Evolutionary conservation across 2,329 filamentous ascomycete genomes (phyloP), one percentile per base, ranked within the genome.

Genomic region (Chalara sp.): DNA sequence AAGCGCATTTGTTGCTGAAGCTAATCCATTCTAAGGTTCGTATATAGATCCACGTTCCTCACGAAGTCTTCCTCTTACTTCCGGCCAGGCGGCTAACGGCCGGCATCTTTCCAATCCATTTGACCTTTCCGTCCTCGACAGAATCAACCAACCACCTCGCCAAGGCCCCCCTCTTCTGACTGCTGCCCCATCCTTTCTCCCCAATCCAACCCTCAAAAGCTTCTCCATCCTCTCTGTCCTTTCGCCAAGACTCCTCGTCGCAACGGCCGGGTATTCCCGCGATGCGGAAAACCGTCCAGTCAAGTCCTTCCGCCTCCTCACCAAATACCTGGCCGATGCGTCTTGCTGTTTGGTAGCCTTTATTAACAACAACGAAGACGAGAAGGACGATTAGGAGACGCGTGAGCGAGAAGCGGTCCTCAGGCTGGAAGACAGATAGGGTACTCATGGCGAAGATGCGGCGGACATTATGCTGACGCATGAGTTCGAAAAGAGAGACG

Each of bases 141-240:
- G 35, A 10, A 39, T 39, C 35, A 39, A 39, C 35, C 10, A 39
- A 13, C 35, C 35, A 39, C 13, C 35, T 10, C 10, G 35, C 35
- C 10, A 39, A 13, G 3, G 35, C 35, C 10, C 10, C 35, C 10
- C 35, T 10, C 63, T 28, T 48, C 46, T 12, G 21, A 13, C 10
- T 30, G 6, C 32, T 30, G 12, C 21, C n/a, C 37, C 6, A 29
- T 12, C 12, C 46, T 6, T 29, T 6, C 13, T 33, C 12, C 11
- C 8, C 32, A 12, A 47, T 31, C 46, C 32, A 47, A 21, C 31
- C 32, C 32, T 61, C 35, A 52, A 52, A 11, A 45, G 46, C 12
- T 6, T 47, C n/a, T 53, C 49, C 48, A 47, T 53, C 2, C 52
- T 53, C 30, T 55, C 54, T 21, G 45, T 39, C 35, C 13, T 39